Conservation (phyloP, 2,329 filamentous ascomycete species). For the Sarocladiaceae sp. region DNA sequence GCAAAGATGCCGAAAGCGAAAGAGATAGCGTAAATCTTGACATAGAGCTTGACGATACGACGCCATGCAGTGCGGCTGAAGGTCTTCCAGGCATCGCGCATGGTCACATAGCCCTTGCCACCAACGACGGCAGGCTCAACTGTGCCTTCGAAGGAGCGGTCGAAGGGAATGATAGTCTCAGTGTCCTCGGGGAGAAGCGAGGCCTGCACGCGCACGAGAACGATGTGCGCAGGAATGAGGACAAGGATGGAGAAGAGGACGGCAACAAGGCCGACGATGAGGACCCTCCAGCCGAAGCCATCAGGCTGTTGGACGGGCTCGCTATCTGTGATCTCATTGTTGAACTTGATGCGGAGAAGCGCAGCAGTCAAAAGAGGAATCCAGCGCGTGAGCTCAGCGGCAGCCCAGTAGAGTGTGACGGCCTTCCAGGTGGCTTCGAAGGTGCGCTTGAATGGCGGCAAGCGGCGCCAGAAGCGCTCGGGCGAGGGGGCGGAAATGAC, state of each 20-base stretch:
- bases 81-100: conserved; percentile 73
- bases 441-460: conserved; percentile 60
- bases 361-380: conserved; percentile 40
- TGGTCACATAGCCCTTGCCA: conserved; percentile 65
- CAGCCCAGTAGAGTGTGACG: conserved; percentile 57
- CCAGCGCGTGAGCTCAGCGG: conserved; percentile 44
- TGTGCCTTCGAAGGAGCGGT: conserved; percentile 77
- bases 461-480: conserved; percentile 62
- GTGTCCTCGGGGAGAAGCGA: conserved; percentile 78
- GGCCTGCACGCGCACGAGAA: conserved; percentile 79
- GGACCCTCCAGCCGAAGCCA: conserved; percentile 36
- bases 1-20: conserved; percentile 43
- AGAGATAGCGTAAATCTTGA: conserved; percentile 59
- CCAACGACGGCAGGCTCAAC: conserved; percentile 71
- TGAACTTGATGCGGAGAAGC: conserved; percentile 39
- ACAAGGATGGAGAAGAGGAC: conserved; percentile 55
- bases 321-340: conserved; percentile 29
- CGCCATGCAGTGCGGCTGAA: conserved; percentile 70
- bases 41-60: conserved; percentile 69
- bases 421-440: conserved; percentile 68
- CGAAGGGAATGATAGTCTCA: conserved; percentile 84
- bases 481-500: conserved; percentile 68
- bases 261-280: conserved; percentile 40
- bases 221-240: conserved; percentile 70
- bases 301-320: conserved; percentile 25